Evolutionary conservation across 192 early-diverging fungal genomes (phyloP), one percentile per base, ranked within the genome.

Genomic region (Spizellomyces punctatus): DNA sequence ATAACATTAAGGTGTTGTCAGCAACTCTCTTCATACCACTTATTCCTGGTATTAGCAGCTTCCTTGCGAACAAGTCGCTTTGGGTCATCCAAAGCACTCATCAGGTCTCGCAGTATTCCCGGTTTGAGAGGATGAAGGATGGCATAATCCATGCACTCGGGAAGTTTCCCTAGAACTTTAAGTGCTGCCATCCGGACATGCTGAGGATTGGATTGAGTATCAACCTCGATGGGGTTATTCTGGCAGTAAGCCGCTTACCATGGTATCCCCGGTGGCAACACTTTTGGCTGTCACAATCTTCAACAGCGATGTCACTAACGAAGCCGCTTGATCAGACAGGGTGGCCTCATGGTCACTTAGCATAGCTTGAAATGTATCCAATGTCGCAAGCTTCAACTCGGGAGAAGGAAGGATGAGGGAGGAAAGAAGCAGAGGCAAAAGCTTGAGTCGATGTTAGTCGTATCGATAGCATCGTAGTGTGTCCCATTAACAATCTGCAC

Each of bases 61-160:
- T 94, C 92, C 57, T 83, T 80, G 67, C 97, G 83, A 14, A 99
- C 97, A 19, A 90, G 57, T 43, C 95, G 85, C 82, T 96, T 96
- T 27, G 76, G 89, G 75, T 99, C 97, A 79, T 98, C 95, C 66
- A 96, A 73, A 0, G 89, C 81, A 43, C 61, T 67, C 5, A 75
- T 78, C 44, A 99, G 81, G 27, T 88, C 86, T 43, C 82, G 77
- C 14, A 94, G 67, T 8, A 96, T 83, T 66, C 63, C 80, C 16
- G 61, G 72, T 75, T 90, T 90, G 58, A 88, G 84, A 0, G 91
- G 88, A 36, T 79, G 79, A 17, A 95, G 61, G 0, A 83, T 78
- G 6, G 87, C 70, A 65, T 85, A 90, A 6, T 84, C 69, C 21
- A 92, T 73, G n/a, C 82, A 80, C 45, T 83, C 80, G 6, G 94